These are phyloP conservation scores for Lasiodiplodia theobromae DNA, from an alignment of 2,329 filamentous ascomycete genomes.

Conservation along the genomic window DNA sequence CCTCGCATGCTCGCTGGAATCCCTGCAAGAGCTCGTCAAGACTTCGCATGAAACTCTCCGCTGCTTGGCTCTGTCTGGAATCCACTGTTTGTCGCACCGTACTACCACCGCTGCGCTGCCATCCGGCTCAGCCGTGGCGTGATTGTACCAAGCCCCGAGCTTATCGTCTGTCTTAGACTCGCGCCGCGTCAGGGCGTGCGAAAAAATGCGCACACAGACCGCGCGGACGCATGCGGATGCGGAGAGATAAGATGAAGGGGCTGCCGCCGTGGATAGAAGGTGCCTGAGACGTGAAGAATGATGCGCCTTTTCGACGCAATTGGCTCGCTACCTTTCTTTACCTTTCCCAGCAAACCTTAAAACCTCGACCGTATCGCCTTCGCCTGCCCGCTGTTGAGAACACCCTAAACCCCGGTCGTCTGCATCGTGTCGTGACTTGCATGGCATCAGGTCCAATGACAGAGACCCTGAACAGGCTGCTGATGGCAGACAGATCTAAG, in stretches of 20 bases:
- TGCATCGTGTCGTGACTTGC: background rate
- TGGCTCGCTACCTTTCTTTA: background rate
- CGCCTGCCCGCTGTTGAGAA: background rate
- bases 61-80: conserved; percentile 13
- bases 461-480: background rate
- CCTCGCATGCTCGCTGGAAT: background rate
- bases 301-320: conserved; percentile 11
- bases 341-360: background rate
- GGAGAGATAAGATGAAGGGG: background rate
- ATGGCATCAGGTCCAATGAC: background rate
- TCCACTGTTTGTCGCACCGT: conserved; percentile 2
- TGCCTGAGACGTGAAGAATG: background rate
- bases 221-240: conserved; percentile 13
- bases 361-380: background rate
- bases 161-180: background rate
- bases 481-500: background rate
- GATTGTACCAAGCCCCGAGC: background rate
- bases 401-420: no score
- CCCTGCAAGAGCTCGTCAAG: conserved; percentile 13
- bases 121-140: background rate
- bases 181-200: background rate
- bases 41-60: conserved; percentile 16
- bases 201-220: background rate
- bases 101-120: background rate
- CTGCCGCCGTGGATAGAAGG: background rate